Evolutionary conservation across 495 filamentous ascomycete species (phyloP), one percentile per base, ranked within the genome.

Genomic region (Trichocladium uniseriatum): DNA sequence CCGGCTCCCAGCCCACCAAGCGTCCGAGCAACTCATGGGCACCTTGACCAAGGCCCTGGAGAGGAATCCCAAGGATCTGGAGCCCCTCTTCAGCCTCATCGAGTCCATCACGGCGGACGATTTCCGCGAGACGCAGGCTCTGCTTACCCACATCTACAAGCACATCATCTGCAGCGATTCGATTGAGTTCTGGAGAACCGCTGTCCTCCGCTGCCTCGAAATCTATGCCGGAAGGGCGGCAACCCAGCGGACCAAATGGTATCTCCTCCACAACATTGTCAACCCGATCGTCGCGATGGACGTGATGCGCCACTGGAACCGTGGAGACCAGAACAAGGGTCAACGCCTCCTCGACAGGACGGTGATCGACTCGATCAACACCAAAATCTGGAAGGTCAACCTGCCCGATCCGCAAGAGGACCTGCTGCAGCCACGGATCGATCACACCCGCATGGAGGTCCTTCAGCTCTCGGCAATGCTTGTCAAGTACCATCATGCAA

Each of bases 201-300:
- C 94, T 10, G 79, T 97, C 16, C 80, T 89, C 61, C 80, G 87
- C 35, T 94, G 87, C 57, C 79, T 97, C 28, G 89, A 96, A 38
- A 73, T 94, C 2, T 98, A 95, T 61, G 81, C 86, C 22, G 79
- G 81, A 20, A 83, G 82, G 44, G 78, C 71, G 38, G 83, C 84
- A 10, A 79, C 83, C 0, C 89, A 96, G 62, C 86, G 83, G 70
- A 86, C 83, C 34, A 97, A 97, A 64, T 90, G 88, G 24, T 99
- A 95, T 62, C 78, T 89, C 8, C 88, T 97, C 58, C 87, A 84
- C 53, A 79, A 95, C 56, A 73, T 99, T 20, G 87, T 97, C 43
- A 99, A 99, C 60, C 92, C 94, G 0, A 94, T 97, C 36, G 79
- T 99, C 39, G 91, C 92, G 2, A 95, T 94, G 89, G 94, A 99